A percentile compares a stretch with the other conserved stretches of the same genome.
phyloP scores from a whole-genome alignment of 768 basidiomycete genomes.

The Hericium alpestre region DNA sequence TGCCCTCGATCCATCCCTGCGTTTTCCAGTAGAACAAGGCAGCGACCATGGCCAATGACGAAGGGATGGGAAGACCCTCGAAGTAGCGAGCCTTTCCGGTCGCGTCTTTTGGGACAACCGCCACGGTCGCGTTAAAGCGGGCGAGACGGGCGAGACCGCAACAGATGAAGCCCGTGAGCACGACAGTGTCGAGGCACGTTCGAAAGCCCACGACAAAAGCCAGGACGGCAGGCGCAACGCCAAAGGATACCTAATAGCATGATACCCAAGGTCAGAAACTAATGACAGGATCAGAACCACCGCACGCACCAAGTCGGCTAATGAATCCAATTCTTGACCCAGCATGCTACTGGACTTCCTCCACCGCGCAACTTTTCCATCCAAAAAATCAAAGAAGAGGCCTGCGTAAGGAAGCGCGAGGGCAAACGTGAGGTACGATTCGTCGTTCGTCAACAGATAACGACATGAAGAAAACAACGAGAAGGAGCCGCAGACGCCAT shows the following conservation, averaged over 20 bases:
- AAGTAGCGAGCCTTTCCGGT: slow-evolving; percentile 90
- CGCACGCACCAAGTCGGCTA: slow-evolving; percentile 80
- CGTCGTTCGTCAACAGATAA: slow-evolving; percentile 74
- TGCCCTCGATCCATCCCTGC: slow-evolving; percentile 76
- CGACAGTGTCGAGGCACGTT: slow-evolving; percentile 82
- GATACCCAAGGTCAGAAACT: neutral
- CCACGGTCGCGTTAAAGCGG: slow-evolving; percentile 97
- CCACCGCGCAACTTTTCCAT: slow-evolving; percentile 97
- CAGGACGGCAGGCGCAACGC: slow-evolving; percentile 90
- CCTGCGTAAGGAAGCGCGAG: slow-evolving; percentile 83
- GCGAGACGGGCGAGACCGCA: slow-evolving; percentile 94
- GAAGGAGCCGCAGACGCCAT: slow-evolving; percentile 94
- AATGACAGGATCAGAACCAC: neutral
- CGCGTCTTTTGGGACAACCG: slow-evolving; percentile 78
- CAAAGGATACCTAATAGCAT: slow-evolving; percentile 77
- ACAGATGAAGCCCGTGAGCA: slow-evolving; percentile 85
- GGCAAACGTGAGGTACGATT: slow-evolving; percentile 77
- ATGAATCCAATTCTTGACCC: slow-evolving; percentile 93
- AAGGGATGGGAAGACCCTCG: slow-evolving; percentile 95
- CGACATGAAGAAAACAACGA: slow-evolving; percentile 89
- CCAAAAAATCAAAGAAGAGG: slow-evolving; percentile 94
- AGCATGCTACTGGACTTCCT: slow-evolving; percentile 90
- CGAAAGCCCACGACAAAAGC: slow-evolving; percentile 86
- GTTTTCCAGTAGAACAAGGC: slow-evolving; percentile 75
- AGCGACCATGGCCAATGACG: slow-evolving; percentile 70